Evolutionary conservation across 2,329 filamentous ascomycete genomes (phyloP).

Genomic region (Lasiodiplodia sp.): DNA sequence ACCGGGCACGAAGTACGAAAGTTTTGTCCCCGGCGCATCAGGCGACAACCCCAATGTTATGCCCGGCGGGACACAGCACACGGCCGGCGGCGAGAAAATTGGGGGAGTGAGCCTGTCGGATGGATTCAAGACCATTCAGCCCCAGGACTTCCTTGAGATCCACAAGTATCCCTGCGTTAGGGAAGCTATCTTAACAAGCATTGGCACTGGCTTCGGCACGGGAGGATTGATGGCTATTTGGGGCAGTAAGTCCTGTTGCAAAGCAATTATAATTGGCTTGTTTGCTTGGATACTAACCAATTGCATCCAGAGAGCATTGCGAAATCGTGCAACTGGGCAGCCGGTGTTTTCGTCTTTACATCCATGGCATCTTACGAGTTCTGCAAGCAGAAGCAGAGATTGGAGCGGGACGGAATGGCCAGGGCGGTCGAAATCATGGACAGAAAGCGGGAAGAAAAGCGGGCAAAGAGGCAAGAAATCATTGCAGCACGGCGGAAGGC

Average conservation of each 20-base stretch:
- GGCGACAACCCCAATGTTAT: conserved; percentile 61
- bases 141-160: conserved; percentile 73
- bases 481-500: conserved; percentile 50
- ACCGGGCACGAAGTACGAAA: conserved; percentile 16
- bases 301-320: conserved; percentile 64
- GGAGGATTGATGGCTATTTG: conserved; percentile 78
- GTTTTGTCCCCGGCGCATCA: conserved; percentile 29
- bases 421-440: conserved; percentile 84
- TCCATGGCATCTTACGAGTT: conserved; percentile 82
- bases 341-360: conserved; percentile 74
- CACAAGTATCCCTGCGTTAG: conserved; percentile 84
- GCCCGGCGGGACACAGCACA: conserved; percentile 65
- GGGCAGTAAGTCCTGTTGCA: conserved; percentile 65
- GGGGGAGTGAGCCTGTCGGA: conserved; percentile 58
- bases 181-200: conserved; percentile 82
- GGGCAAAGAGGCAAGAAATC: conserved; percentile 51
- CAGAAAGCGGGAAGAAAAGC: conserved; percentile 65
- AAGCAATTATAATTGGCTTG: conserved; percentile 12
- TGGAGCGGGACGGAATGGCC: conserved; percentile 84
- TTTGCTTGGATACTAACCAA: conserved; percentile 28
- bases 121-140: conserved; percentile 71
- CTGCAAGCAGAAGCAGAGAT: conserved; percentile 76
- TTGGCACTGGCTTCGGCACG: conserved; percentile 77
- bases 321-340: conserved; percentile 83
- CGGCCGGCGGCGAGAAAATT: conserved; percentile 61